Base-by-base conservation (phyloP, 2,329 filamentous ascomycete species). In the Trichoderma pleuroti region DNA sequence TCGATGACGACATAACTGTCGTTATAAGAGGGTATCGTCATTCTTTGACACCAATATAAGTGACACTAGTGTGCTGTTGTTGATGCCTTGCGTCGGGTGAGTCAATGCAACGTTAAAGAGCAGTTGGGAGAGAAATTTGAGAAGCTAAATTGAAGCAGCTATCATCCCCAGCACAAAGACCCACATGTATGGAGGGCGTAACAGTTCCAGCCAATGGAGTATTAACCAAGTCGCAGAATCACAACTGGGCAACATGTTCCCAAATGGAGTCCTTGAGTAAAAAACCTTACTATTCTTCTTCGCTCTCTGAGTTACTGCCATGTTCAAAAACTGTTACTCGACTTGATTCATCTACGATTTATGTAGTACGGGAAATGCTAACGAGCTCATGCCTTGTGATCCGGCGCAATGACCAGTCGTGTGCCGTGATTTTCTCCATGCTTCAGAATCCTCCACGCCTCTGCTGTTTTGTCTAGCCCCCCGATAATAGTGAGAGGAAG, bases 1-100 rank as follows among this genome's bases (percentile, higher is more conserved):
- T 82, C 77, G 6, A 78, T 81, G 60, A 81, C 61, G 9, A 84
- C 63, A 30, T 66, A 16, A 16, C 63, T 66, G 9, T 66, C 16
- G 10, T 21, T 30, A 21, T 16, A 21, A 21, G 63, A 9, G 2
- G 32, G 16, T 28, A 57, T 39, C 2, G 49, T 66, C 63, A 56
- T 66, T 24, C 7, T 39, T 24, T 21, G 11, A 9, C 3, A 14
- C 14, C 18, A 8, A 36, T 39, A 3, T 12, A 61, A 39, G 28
- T n/a, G 6, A 2, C 2, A 30, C 2, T 8, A 11, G 2, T 5
- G 26, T 59, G 28, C 5, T 59, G 16, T 30, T 28, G 4, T 52
- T 24, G 7, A 52, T 24, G 21, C 2, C 46, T 24, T 52, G 21
- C 11, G 5, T n/a, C n/a, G 11, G 11, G 21, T 52, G 21, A 52